Evolutionary conservation across 768 basidiomycete species (phyloP), one percentile per base, ranked within the genome.

Genomic region (Termitomyces sp.): DNA sequence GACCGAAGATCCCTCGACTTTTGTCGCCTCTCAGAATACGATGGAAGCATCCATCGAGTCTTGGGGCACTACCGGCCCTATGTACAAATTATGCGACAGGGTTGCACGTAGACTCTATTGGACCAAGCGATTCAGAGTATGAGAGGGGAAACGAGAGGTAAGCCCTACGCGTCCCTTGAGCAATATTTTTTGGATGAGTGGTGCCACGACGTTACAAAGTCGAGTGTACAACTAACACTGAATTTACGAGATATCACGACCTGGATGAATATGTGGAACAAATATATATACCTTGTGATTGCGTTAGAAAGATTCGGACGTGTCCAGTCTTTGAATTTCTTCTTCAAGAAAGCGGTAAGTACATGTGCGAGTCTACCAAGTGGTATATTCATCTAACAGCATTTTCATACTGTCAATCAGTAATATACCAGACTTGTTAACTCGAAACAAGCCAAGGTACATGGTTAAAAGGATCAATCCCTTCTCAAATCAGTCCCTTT

Each of bases 211-310:
- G n/a, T n/a, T 67, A 13, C 65, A 68, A 33, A 77, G 72, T 64
- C 69, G 71, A 36, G 58, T 70, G n/a, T 73, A 63, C 54, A 72
- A 73, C 24, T 64, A 53, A 30, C 24, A 24, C 3, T 10, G 33
- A 28, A 32, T 42, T 3, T 51, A 40, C 14, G n/a, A 9, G 6
- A 48, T 20, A 32, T 43, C 18, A 24, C 38, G 26, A 43, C 7
- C 14, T 12, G 6, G 20, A 58, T 13, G n/a, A 13, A 13, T 22
- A 18, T 24, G 3, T 24, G 4, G 48, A 18, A 33, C 4, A 30
- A 3, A 9, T 30, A 3, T 18, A 36, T n/a, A n/a, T n/a, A n/a
- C 14, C 16, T 35, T 36, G 24, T 9, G 12, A 13, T 33, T 20
- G 5, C 20, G 13, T 7, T 18, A 8, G 8, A 9, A 9, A 18